Evolutionary conservation across 164 flowering plant species (phyloP).

Genomic region (Cinnamomum chago): DNA sequence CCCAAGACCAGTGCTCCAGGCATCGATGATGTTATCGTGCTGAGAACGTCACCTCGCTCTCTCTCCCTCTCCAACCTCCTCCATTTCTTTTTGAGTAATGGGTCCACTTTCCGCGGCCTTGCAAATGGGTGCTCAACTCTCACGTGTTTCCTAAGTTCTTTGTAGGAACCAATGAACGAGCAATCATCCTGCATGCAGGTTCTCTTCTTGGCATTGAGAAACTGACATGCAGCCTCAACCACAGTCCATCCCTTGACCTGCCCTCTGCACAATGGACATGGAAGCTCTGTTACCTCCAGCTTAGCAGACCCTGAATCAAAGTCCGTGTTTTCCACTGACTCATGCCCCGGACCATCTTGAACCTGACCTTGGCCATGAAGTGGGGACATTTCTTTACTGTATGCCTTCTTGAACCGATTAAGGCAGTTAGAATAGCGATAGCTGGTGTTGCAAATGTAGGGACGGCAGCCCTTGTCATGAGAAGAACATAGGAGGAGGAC

Average conservation of each 20-base stretch:
- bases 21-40: slow-evolving; percentile 45
- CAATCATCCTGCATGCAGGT: slow-evolving; percentile 41
- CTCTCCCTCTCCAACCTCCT: slow-evolving; percentile 39
- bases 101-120: slow-evolving; percentile 41
- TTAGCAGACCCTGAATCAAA: slow-evolving; percentile 8
- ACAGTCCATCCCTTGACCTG: slow-evolving; percentile 48
- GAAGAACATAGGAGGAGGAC: slow-evolving; percentile 76
- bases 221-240: slow-evolving; percentile 39
- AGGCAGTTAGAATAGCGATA: slow-evolving; percentile 60
- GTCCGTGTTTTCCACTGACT: slow-evolving; percentile 4
- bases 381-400: slow-evolving; percentile 21
- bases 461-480: slow-evolving; percentile 68
- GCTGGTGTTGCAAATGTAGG: slow-evolving; percentile 73
- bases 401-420: slow-evolving; percentile 45
- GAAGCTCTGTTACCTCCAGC: slow-evolving; percentile 27
- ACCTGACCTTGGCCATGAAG: slow-evolving; percentile 4
- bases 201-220: slow-evolving; percentile 34
- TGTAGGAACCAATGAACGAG: slow-evolving; percentile 32
- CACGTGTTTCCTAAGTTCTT: slow-evolving; percentile 39
- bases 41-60: slow-evolving; percentile 45
- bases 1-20: slow-evolving; percentile 51
- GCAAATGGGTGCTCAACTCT: slow-evolving; percentile 34
- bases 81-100: slow-evolving; percentile 39
- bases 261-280: slow-evolving; percentile 48
- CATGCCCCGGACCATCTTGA: not conserved